Evolutionary conservation across 805 yeast species (phyloP).

Genomic region (Pachysolen tannophilus): DNA sequence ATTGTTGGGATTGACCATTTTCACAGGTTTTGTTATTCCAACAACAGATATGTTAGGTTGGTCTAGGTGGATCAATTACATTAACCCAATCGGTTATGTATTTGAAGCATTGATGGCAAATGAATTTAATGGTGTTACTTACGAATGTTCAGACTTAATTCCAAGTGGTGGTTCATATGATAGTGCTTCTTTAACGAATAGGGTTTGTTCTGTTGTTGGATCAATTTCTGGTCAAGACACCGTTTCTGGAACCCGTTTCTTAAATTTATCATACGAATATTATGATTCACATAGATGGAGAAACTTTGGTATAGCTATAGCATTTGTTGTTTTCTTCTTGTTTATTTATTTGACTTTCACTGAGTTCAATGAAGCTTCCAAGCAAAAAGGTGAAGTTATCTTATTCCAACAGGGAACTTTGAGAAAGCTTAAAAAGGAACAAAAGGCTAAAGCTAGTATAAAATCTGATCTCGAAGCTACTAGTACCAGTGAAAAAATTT

Average conservation of each 20-base stretch:
- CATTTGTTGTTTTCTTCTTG: constrained; percentile 47
- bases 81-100: constrained; percentile 36
- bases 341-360: constrained; percentile 42
- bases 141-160: constrained; percentile 27
- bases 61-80: constrained; percentile 41
- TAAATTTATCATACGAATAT: constrained; percentile 41
- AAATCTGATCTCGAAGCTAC: too few species aligned
- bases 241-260: constrained; percentile 47
- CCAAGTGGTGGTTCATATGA: constrained; percentile 37
- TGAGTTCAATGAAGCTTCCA: constrained; percentile 53
- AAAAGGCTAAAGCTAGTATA: background rate
- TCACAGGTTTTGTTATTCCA: constrained; percentile 42
- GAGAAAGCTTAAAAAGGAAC: constrained; percentile 6
- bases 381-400: constrained; percentile 65
- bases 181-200: constrained; percentile 10
- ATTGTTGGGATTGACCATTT: constrained; percentile 30
- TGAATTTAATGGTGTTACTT: constrained; percentile 34
- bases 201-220: constrained; percentile 50
- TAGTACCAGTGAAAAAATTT: constrained; percentile 2
- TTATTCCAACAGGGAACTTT: constrained; percentile 43
- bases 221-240: constrained; percentile 39
- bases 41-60: constrained; percentile 36
- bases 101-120: constrained; percentile 38
- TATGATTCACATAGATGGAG: constrained; percentile 63
- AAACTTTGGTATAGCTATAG: constrained; percentile 63